A percentile compares a stretch with the other conserved stretches of the same genome.
Evolutionary conservation across 345 rosid species (phyloP).

Genomic region (Triadica sebifera): DNA sequence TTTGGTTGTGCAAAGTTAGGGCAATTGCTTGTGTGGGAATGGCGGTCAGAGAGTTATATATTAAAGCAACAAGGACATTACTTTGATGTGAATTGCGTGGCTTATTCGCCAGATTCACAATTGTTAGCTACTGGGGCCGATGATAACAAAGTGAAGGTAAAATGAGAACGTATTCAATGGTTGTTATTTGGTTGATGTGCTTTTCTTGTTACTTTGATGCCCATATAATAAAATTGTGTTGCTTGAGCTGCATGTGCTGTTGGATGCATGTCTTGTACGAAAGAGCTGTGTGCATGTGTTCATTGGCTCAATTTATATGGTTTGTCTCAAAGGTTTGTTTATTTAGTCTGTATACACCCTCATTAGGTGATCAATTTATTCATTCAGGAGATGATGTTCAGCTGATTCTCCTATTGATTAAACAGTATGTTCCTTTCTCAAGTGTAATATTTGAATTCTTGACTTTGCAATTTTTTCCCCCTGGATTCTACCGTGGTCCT

Average conservation of each 20-base stretch:
- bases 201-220: neutral
- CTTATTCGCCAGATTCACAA: constrained; percentile 91
- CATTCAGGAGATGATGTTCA: neutral
- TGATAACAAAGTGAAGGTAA: constrained; percentile 97
- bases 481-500: neutral
- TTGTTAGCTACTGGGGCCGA: constrained; percentile 95
- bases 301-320: neutral
- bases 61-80: constrained; percentile 99
- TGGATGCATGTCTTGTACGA: neutral
- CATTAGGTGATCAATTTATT: neutral
- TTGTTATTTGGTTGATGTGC: neutral
- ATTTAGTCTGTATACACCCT: neutral
- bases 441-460: neutral
- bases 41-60: constrained; percentile 92
- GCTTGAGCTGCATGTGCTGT: neutral
- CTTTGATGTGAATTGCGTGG: constrained; percentile 83
- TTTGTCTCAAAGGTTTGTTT: neutral
- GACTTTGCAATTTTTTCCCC: neutral
- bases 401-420: neutral
- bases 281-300: neutral
- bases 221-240: neutral
- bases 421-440: neutral
- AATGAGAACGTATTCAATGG: neutral
- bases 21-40: constrained; percentile 96
- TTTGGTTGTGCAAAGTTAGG: constrained; percentile 94